Conservation (phyloP, 495 filamentous ascomycete genomes). For the Xylaria venustula region DNA sequence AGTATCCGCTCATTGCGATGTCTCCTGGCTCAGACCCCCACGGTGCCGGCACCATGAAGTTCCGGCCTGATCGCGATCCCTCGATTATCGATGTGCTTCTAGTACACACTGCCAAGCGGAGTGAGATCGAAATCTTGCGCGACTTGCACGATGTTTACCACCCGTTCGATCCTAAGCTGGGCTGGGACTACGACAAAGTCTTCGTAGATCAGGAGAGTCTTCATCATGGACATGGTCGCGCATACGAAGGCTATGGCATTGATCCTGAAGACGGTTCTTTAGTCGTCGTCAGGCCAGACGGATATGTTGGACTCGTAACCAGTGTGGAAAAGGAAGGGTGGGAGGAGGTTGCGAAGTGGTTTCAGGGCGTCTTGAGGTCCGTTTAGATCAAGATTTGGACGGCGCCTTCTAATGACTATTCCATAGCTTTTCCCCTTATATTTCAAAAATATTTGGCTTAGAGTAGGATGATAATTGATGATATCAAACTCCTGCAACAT, state of each 20-base stretch:
- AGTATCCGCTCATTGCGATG: slow-evolving; percentile 9
- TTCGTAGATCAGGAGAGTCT: slow-evolving; percentile 62
- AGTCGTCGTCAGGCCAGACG: slow-evolving; percentile 58
- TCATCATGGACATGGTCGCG: slow-evolving; percentile 60
- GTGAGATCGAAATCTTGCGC: slow-evolving; percentile 46
- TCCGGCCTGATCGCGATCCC: slow-evolving; percentile 38
- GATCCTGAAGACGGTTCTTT: slow-evolving; percentile 57
- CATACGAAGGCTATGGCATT: slow-evolving; percentile 64
- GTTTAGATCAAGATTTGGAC: background rate
- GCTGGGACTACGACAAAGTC: slow-evolving; percentile 64
- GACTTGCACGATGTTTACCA: slow-evolving; percentile 55
- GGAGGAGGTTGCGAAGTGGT: slow-evolving; percentile 26
- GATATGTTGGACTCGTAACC: slow-evolving; percentile 60
- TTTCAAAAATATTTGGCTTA: too few relatives aligned
- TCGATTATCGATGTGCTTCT: slow-evolving; percentile 58
- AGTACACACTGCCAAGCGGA: slow-evolving; percentile 52
- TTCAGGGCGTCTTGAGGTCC: slow-evolving; percentile 14
- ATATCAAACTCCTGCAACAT: too few relatives aligned
- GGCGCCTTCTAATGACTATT: too few relatives aligned
- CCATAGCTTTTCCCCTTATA: too few relatives aligned
- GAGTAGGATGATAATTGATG: too few relatives aligned
- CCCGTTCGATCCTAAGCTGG: slow-evolving; percentile 53
- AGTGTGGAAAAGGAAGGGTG: slow-evolving; percentile 45
- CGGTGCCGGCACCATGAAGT: slow-evolving; percentile 17
- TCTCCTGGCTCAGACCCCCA: slow-evolving; percentile 15